Percentiles rank a stretch among this genome's conserved stretches.
These are phyloP conservation scores for Trypanosomatidae sp. DNA, from an alignment of 208 protist genomes.

Conservation along the genomic window DNA sequence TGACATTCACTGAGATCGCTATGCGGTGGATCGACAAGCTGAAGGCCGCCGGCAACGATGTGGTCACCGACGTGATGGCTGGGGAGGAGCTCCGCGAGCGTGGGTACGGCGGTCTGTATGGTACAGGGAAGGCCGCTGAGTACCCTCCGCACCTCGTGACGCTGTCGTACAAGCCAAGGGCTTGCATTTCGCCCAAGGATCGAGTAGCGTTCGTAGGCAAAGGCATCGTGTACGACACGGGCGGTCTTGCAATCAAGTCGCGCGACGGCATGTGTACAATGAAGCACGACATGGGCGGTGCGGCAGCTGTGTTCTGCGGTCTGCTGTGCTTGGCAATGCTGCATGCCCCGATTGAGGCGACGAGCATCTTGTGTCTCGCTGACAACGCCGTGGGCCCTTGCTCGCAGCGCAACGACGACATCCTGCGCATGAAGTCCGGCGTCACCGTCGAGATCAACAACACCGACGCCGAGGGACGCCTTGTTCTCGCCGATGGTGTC, in stretches of 20 bases:
- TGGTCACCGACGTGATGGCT: slow-evolving; percentile 44
- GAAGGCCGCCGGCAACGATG: slow-evolving; percentile 27
- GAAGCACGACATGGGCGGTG: slow-evolving; percentile 93
- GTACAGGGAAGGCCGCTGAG: slow-evolving; percentile 83
- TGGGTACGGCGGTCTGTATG: slow-evolving; percentile 85
- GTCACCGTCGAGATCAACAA: slow-evolving; percentile 93
- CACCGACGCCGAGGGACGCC: slow-evolving; percentile 92
- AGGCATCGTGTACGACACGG: slow-evolving; percentile 93
- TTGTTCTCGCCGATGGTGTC: slow-evolving; percentile 91
- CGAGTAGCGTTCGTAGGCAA: slow-evolving; percentile 89
- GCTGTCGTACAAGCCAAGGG: slow-evolving; percentile 68
- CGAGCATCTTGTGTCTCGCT: slow-evolving; percentile 79
- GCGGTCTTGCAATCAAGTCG: slow-evolving; percentile 87
- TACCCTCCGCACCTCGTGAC: slow-evolving; percentile 82
- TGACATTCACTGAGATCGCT: slow-evolving; percentile 81
- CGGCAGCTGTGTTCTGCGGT: slow-evolving; percentile 80
- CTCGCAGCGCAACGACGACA: slow-evolving; percentile 87
- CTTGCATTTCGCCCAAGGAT: slow-evolving; percentile 47
- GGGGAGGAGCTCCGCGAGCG: slow-evolving; percentile 83
- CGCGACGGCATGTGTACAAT: slow-evolving; percentile 79
- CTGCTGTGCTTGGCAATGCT: slow-evolving; percentile 67
- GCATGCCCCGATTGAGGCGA: slow-evolving; percentile 37
- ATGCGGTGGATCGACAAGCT: slow-evolving; percentile 39
- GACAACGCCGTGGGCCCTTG: slow-evolving; percentile 87
- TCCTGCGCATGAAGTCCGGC: slow-evolving; percentile 86